Base-by-base conservation (phyloP, 2,329 filamentous ascomycete genomes). In the Sclerotinia subarctica region DNA sequence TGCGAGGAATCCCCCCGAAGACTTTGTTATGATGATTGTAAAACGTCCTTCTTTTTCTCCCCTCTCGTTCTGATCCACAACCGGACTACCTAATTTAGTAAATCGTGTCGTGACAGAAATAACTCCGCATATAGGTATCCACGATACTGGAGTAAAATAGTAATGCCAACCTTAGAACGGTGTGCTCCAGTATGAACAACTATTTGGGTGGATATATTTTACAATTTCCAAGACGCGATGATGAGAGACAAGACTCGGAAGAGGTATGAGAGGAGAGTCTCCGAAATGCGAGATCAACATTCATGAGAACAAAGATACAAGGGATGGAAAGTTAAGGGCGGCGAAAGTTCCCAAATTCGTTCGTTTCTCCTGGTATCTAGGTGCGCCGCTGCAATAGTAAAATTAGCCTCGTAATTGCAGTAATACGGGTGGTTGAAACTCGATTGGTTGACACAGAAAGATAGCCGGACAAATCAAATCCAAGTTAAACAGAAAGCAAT, bases 61-160 rank as follows among this genome's bases (percentile, higher is more conserved):
- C 58, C 58, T 49, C 58, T 49, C 6, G 21, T 60, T 63, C n/a
- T 51, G 59, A 51, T 63, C 59, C 46, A 63, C 59, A 26, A 51
- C 59, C 46, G 59, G 59, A 10, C 38, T 63, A 24, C 59, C 59
- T 63, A 51, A 26, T 63, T 3, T 26, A 51, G 59, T 51, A 38
- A 63, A 38, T 38, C 15, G 51, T 7, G 10, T 52, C 29, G 59
- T 38, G 46, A 51, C 51, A 26, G 3, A 29, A 51, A 62, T 7
- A 26, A 51, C 46, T 62, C 32, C n/a, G 46, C n/a, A 62, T 38
- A 7, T 49, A 47, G 46, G 59, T 42, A 51, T 17, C 32, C 59
- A 38, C 44, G 29, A 62, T 42, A 51, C 29, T 51, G 29, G 59
- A 52, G 59, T 17, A 51, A 19, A 38, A 62, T 24, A 7, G 24